Percentiles rank a stretch among this genome's conserved stretches.
These are phyloP conservation scores for Luffa acutangula DNA, from an alignment of 306 rosid species.

Conservation along the genomic window DNA sequence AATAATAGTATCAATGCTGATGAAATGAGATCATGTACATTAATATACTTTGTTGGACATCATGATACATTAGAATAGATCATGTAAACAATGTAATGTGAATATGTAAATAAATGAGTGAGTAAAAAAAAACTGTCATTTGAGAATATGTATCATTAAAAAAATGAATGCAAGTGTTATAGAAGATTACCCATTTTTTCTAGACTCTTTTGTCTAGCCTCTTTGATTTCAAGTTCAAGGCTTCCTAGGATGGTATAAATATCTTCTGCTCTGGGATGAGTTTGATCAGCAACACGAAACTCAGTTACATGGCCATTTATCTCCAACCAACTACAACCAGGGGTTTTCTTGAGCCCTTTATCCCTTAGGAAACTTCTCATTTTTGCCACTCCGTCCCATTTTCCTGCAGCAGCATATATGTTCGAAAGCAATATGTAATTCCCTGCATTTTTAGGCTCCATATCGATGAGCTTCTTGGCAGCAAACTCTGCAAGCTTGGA, in stretches of 20 bases:
- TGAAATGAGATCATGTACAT: background rate
- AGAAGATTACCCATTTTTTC: background rate
- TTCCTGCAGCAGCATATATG: slow-evolving; percentile 77
- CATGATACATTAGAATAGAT: background rate
- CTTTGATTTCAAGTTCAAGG: slow-evolving; percentile 45
- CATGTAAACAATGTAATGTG: background rate
- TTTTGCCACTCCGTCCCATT: slow-evolving; percentile 60
- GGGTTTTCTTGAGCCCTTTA: slow-evolving; percentile 53
- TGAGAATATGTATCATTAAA: background rate
- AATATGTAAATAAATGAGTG: background rate
- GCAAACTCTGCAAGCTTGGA: slow-evolving; percentile 49
- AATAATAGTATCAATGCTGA: background rate
- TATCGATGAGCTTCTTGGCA: slow-evolving; percentile 55
- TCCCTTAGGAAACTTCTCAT: slow-evolving; percentile 62
- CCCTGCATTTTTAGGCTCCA: slow-evolving; percentile 72
- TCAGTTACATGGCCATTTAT: slow-evolving; percentile 45
- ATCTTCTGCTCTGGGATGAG: slow-evolving; percentile 47
- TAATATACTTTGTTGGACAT: background rate
- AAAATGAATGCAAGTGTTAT: background rate
- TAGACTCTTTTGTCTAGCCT: slow-evolving; percentile 14
- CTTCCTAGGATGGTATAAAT: slow-evolving; percentile 35
- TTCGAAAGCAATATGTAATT: slow-evolving; percentile 65
- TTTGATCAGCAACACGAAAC: slow-evolving; percentile 65
- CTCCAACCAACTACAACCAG: slow-evolving; percentile 73
- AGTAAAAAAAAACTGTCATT: background rate